Conservation (phyloP, 2,329 filamentous ascomycete species). For the Epichloe gansuensis region DNA sequence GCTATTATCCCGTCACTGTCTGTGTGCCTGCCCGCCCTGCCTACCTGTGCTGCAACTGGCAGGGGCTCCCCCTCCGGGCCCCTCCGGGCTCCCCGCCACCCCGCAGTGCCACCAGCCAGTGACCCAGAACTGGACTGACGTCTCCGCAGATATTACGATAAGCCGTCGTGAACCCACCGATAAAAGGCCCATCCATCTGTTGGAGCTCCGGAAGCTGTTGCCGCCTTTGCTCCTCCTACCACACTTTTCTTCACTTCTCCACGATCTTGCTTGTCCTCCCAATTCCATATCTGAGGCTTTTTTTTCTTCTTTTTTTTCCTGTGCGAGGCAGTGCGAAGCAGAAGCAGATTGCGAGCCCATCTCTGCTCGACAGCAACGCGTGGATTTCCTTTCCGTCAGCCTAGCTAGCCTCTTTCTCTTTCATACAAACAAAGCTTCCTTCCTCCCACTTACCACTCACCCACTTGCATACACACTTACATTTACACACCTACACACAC, state of each 20-base stretch:
- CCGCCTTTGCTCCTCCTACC: neutral
- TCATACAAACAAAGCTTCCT: too few species aligned
- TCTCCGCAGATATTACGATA: conserved; percentile 1
- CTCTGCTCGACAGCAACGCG: neutral
- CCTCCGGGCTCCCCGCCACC: neutral
- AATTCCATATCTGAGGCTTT: neutral
- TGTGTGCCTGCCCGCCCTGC: too few species aligned
- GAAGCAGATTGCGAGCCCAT: neutral
- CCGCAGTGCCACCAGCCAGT: too few species aligned
- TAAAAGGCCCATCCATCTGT: neutral
- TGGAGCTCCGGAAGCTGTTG: too few species aligned
- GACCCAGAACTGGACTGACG: neutral
- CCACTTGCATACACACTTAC: neutral
- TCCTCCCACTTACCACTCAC: neutral
- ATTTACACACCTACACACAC: neutral
- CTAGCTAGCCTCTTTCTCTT: too few species aligned
- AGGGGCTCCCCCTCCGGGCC: neutral
- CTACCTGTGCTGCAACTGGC: too few species aligned
- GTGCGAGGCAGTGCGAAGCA: neutral
- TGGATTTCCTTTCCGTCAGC: too few species aligned
- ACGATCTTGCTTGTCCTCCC: neutral
- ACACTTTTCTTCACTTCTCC: neutral
- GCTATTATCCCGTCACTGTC: too few species aligned
- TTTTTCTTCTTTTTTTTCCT: neutral
- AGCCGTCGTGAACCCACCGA: conserved; percentile 2